Base-by-base conservation (phyloP, 352 stramenopile species). In the Globisporangium yorkense region DNA sequence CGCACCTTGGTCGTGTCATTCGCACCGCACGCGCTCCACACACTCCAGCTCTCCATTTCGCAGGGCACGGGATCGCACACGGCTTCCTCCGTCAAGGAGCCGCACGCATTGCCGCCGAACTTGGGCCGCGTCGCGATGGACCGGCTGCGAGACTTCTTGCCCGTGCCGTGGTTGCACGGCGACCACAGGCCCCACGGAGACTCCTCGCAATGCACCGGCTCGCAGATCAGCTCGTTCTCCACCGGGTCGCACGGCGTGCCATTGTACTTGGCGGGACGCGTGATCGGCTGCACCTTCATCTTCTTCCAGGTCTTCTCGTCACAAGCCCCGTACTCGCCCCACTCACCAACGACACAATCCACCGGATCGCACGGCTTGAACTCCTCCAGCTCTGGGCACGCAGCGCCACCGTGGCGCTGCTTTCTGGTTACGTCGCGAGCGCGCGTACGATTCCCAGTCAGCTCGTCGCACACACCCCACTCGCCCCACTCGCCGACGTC, bases 21-120 rank as follows among this genome's bases (percentile, higher is more conserved):
- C 15, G 65, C 63, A 6, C 65, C 65, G 55, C 73, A 82, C 8
- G 54, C 50, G 9, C 64, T 77, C 68, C 68, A 80, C 0, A 53
- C n/a, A 0, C 62, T 62, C 73, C 73, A 86, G 0, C 35, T 2
- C 0, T 48, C 53, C 65, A 80, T 68, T 40, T 73, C 61, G 20
- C 77, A 88, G 56, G 81, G 63, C 16, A 87, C 67, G 0, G 75
- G 63, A 43, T 85, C 74, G 39, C 78, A 88, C 2, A 27, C 18
- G 1, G 57, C 61, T 0, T 66, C 55, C 4, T 84, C 68, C 2
- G 52, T 56, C 5, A 83, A 39, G 1, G 31, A 21, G 1, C 55
- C 46, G 12, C 79, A 89, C 10, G 37, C 51, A 0, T 59, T 27
- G 4, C 79, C 79, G 6, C 67, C 67, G 59, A 78, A 87, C 47